phyloP scores from a whole-genome alignment of 192 early-diverging fungal species.

The Podila epigama region DNA sequence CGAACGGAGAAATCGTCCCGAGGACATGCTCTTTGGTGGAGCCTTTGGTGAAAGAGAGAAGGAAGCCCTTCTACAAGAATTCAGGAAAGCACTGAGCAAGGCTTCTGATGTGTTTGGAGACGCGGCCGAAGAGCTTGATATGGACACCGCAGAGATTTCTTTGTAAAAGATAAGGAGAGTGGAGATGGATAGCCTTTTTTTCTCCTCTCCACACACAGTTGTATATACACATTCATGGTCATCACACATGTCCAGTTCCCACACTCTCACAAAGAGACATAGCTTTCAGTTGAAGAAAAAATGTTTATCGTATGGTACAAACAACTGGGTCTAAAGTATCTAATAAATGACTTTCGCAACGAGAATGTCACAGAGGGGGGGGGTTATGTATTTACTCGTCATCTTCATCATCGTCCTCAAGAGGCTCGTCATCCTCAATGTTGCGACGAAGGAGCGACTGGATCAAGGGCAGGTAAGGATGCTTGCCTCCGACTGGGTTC shows the following conservation, averaged over 20 bases:
- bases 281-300: too few species aligned
- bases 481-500: constrained; percentile 65
- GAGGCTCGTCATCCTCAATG: constrained; percentile 56
- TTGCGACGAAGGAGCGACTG: constrained; percentile 76
- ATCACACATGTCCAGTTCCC: too few species aligned
- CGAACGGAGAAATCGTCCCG: not conserved
- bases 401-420: constrained; percentile 75
- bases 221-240: too few species aligned
- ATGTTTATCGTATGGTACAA: too few species aligned
- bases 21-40: not conserved
- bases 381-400: constrained; percentile 35
- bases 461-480: constrained; percentile 86
- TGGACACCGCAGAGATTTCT: not conserved
- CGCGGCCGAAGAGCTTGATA: not conserved
- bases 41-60: not conserved
- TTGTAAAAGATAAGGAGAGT: too few species aligned
- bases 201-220: too few species aligned
- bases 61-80: not conserved
- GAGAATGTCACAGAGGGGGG: not conserved
- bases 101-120: not conserved
- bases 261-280: too few species aligned
- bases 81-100: not conserved
- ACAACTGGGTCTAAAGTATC: too few species aligned
- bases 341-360: not conserved
- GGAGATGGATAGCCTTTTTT: too few species aligned